Conservation (phyloP, 306 rosid genomes). For the Rosa persica region DNA sequence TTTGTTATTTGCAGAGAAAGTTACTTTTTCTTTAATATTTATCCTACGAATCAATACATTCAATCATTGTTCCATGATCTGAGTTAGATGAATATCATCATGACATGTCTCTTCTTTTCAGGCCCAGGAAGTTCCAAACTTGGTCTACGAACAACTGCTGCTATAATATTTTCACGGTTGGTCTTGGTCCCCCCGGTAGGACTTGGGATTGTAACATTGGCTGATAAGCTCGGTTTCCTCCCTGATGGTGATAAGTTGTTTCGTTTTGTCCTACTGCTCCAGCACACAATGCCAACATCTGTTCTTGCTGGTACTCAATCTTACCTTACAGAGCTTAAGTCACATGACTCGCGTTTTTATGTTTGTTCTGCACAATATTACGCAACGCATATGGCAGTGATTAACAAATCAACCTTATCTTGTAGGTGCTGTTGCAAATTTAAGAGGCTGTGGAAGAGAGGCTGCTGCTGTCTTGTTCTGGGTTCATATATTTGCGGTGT, state of each 20-base stretch:
- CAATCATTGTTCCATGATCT: not conserved
- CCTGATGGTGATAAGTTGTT: slow-evolving; percentile 88
- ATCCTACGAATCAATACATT: not conserved
- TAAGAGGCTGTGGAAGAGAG: slow-evolving; percentile 95
- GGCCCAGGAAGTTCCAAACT: slow-evolving; percentile 99
- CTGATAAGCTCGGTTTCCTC: slow-evolving; percentile 95
- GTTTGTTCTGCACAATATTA: not conserved
- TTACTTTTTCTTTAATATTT: not conserved
- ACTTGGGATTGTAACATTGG: slow-evolving; percentile 80
- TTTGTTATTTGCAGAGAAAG: not conserved
- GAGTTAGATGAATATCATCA: slow-evolving; percentile 1
- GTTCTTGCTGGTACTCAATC: slow-evolving; percentile 68
- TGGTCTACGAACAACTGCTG: slow-evolving; percentile 81
- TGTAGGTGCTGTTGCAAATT: slow-evolving; percentile 93
- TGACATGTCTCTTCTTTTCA: slow-evolving; percentile 31
- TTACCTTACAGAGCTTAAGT: not conserved
- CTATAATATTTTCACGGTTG: slow-evolving; percentile 73
- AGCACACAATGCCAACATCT: slow-evolving; percentile 99
- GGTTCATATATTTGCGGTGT: slow-evolving; percentile 90
- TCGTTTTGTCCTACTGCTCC: slow-evolving; percentile 85
- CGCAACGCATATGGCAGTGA: not conserved
- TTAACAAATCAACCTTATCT: slow-evolving; percentile 12
- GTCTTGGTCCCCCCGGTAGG: slow-evolving; percentile 90
- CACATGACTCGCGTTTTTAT: not conserved
- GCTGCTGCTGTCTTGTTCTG: slow-evolving; percentile 93